Base-by-base conservation (phyloP, 768 basidiomycete species). In the Udeniomyces megalosporus region DNA sequence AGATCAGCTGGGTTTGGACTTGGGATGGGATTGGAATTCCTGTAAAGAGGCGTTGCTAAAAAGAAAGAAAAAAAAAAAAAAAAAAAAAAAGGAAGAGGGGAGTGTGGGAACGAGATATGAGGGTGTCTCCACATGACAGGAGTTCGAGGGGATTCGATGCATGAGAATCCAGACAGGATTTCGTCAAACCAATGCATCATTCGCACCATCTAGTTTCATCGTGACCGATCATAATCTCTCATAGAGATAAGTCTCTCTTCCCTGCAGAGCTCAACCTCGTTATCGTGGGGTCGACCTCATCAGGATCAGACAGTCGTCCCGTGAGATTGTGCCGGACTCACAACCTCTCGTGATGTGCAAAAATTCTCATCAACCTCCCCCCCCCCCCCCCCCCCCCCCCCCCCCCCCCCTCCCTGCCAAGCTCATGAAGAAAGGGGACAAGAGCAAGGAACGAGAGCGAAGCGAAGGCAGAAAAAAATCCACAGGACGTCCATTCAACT, bases 21-120 rank as follows among this genome's bases (percentile, higher is more conserved):
- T 29, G 88, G 88, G 3, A 79, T 91, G 66, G 88, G 86, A 1
- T 69, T 88, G 60, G 84, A 86, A 67, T 87, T 88, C 75, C 69
- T 87, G 70, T 89, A 42, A 42, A 42, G 38, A 42, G 17, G 38
- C n/a, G n/a, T n/a, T n/a, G n/a, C n/a, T n/a, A 42, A 42, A 17
- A 42, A 42, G 38, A 42, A 42, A 42, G 17, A 42, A 42, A 17
- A 42, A 42, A 42, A 42, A 42, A 42, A 42, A 17, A 42, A 42
- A 17, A 42, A 42, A 17, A 42, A 42, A 42, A 42, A 42, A 42
- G 17, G 38, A 42, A 8, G 38, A 42, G 17, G 38, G 17, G 38
- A 42, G 38, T 8, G 38, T 17, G 38, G 10, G 38, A 42, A 42
- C 8, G 38, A 42, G 38, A n/a, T n/a, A n/a, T n/a, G n/a, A n/a